Conservation (phyloP, 352 stramenopile genomes). For the Pythium utonaiense region DNA sequence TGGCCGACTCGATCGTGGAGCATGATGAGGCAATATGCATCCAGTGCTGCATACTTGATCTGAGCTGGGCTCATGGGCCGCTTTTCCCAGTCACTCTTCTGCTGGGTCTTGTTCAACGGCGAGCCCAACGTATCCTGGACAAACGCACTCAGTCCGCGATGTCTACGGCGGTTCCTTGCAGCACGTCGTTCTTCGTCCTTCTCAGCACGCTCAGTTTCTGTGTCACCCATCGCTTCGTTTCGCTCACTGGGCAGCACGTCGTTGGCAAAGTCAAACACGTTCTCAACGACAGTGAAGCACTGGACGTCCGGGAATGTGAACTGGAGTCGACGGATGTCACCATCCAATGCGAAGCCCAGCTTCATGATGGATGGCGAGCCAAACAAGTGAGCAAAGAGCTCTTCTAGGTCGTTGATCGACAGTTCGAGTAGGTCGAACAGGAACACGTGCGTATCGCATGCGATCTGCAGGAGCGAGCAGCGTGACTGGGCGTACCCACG, state of each 20-base stretch:
- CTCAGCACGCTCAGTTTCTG: background rate
- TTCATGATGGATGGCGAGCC: conserved; percentile 44
- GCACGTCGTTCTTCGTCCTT: conserved; percentile 15
- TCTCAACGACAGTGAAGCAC: conserved; percentile 63
- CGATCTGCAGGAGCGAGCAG: conserved; percentile 64
- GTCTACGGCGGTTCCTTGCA: conserved; percentile 30
- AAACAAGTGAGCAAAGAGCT: conserved; percentile 65
- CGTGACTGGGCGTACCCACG: conserved; percentile 43
- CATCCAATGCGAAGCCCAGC: conserved; percentile 60
- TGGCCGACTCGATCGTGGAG: conserved; percentile 33
- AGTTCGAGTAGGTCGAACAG: conserved; percentile 61
- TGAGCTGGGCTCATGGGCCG: conserved; percentile 56
- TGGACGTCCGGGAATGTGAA: conserved; percentile 65
- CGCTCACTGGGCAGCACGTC: conserved; percentile 22
- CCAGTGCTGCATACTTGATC: conserved; percentile 65
- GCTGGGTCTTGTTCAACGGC: conserved; percentile 64
- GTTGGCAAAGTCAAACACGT: conserved; percentile 61
- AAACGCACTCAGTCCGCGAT: conserved; percentile 50
- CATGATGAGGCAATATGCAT: conserved; percentile 80
- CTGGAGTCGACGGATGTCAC: conserved; percentile 61
- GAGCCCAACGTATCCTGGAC: conserved; percentile 49
- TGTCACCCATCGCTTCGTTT: background rate
- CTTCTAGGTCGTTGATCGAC: conserved; percentile 56
- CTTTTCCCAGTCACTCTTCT: conserved; percentile 74
- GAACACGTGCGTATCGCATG: conserved; percentile 62